These are phyloP conservation scores for Paraurostyla sp. DNA, from an alignment of 73 alveolate species.

Conservation along the genomic window DNA sequence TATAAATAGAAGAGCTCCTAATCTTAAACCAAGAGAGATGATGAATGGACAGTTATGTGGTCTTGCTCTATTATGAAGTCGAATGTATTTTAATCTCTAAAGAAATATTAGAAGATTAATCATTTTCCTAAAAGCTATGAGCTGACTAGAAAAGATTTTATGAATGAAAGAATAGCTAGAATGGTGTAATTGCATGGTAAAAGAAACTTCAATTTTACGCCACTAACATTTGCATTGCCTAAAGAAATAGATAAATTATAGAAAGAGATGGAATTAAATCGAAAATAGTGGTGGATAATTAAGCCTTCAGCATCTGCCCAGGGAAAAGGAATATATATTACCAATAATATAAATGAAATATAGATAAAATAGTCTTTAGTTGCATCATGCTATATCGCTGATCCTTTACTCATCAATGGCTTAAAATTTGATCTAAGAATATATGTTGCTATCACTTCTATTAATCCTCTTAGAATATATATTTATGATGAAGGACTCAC, in stretches of 20 bases:
- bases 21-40: slow-evolving; percentile 32
- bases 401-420: slow-evolving; percentile 92
- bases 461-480: slow-evolving; percentile 94
- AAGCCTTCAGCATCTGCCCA: slow-evolving; percentile 85
- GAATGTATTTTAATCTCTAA: slow-evolving; percentile 46
- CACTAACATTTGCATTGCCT: slow-evolving; percentile 81
- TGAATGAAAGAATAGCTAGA: slow-evolving; percentile 78
- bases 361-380: slow-evolving; percentile 65
- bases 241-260: slow-evolving; percentile 71
- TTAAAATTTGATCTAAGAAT: slow-evolving; percentile 95
- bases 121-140: slow-evolving; percentile 87
- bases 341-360: slow-evolving; percentile 69
- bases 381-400: slow-evolving; percentile 85
- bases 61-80: slow-evolving; percentile 60
- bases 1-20: slow-evolving; percentile 42
- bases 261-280: slow-evolving; percentile 74
- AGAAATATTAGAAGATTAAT: slow-evolving; percentile 52
- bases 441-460: slow-evolving; percentile 90
- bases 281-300: slow-evolving; percentile 79
- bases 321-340: slow-evolving; percentile 86
- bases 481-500: slow-evolving; percentile 94
- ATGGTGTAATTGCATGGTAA: slow-evolving; percentile 71
- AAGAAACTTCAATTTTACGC: slow-evolving; percentile 78
- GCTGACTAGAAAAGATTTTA: slow-evolving; percentile 83
- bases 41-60: slow-evolving; percentile 81